Evolutionary conservation across 2,329 filamentous ascomycete genomes (phyloP), one percentile per base, ranked within the genome.

Genomic region (Colletotrichum incanum): DNA sequence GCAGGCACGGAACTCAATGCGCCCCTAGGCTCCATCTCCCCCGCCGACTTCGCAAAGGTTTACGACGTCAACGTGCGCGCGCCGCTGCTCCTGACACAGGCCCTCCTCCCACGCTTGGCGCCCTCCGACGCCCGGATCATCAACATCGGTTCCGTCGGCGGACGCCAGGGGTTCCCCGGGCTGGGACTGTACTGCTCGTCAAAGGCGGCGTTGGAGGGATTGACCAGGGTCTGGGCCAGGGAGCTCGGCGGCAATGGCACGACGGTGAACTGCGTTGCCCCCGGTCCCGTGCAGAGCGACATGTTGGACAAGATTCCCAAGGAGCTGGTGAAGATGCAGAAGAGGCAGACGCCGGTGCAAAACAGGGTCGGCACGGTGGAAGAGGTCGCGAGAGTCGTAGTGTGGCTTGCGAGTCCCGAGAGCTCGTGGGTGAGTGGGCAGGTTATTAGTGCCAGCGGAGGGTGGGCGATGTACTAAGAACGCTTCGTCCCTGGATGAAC

Each of bases 231-330:
- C 34, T 37, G 34, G 34, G 34, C 34, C 5, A 37, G 34, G 34
- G 34, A 37, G 79, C 80, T 92, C 11, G 90, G 90, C 0, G 77
- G 73, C 4, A 79, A 85, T 69, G 89, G 90, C 0, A 88, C 88
- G 70, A 92, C 90, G 0, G 90, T 91, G 34, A 93, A 92, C 74
- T 83, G 85, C 0, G 86, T 92, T 2, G 86, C 86, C 26, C 89
- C 90, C 0, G 90, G 90, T 0, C 89, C 90, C 0, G 87, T 90
- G 7, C 80, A 87, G 79, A 90, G 84, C 39, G 88, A 90, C 9
- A 86, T 92, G 85, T 77, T 91, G 31, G 85, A 86, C 20, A 83
- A 86, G 20, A 86, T 90, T 16, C 85, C 86, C 0, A 77, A 81
- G 65, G 84, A 86, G 0, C 80, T 89, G 16, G 80, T 89, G 2